A percentile compares a stretch with the other conserved stretches of the same genome.
These are phyloP conservation scores for Acacia acuminata DNA, from an alignment of 306 rosid genomes.

Conservation along the genomic window DNA sequence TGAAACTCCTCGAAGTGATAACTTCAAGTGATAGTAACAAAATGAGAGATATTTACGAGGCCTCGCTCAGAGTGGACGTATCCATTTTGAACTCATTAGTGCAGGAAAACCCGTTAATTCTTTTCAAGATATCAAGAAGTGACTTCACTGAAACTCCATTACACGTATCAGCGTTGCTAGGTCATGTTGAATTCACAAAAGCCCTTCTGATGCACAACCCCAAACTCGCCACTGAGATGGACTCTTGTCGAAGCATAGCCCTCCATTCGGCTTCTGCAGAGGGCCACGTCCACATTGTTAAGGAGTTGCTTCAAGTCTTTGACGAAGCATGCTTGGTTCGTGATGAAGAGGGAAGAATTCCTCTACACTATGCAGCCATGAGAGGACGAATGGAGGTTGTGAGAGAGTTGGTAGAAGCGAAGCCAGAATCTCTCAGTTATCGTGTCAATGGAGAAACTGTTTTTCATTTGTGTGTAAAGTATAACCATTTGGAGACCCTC, in stretches of 20 bases:
- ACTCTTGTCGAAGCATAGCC: background rate
- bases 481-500: background rate
- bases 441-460: background rate
- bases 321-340: background rate
- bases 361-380: conserved; percentile 15
- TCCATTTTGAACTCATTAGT: background rate
- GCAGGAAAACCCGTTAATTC: background rate
- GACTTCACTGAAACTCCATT: background rate
- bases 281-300: background rate
- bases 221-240: background rate
- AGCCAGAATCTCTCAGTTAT: background rate
- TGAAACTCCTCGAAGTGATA: background rate
- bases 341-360: background rate
- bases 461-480: background rate
- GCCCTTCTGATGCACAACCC: background rate
- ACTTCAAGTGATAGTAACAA: background rate
- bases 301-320: background rate
- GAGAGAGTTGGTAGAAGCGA: background rate
- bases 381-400: background rate
- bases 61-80: background rate
- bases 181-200: background rate
- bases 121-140: background rate
- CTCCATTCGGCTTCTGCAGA: conserved; percentile 2
- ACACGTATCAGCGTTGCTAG: background rate
- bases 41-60: background rate